Base-by-base conservation (phyloP, 352 stramenopile species). In the Globisporangium cystogenes region DNA sequence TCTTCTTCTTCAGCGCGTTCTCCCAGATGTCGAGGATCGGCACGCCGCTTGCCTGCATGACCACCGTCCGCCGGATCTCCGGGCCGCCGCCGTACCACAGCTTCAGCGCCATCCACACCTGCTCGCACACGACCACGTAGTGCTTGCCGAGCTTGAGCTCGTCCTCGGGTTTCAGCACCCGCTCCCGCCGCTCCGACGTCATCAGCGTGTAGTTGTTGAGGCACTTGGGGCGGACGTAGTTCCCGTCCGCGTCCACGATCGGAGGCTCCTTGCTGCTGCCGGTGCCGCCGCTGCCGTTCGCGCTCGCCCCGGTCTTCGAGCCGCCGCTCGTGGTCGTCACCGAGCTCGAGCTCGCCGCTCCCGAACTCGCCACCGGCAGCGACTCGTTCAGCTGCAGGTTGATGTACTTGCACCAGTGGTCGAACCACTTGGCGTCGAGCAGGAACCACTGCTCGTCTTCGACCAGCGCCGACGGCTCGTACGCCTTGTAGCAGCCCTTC, bases 61-160 rank as follows among this genome's bases (percentile, higher is more conserved):
- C 70, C 14, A 97, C 90, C n/a, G 75, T 79, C 6, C 91, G 76
- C 44, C 81, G 75, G 50, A 98, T 78, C 52, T 92, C 74, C 1
- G 92, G 92, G 0, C 87, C 90, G 24, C 88, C 92, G 35, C 87
- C 85, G 57, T 98, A 98, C 92, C 92, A 98, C 10, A 86, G 53
- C 53, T 97, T 93, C 7, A 97, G 67, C 27, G 78, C 86, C 61
- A 93, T 87, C 86, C 85, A 98, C 10, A 96, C 68, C 49, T 87
- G 78, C 55, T 93, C 85, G 23, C 71, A 77, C 26, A 98, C 79
- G 6, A 97, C 76, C 21, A 93, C 70, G 59, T 90, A 96, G 53
- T 97, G 84, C 31, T 86, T 84, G 1, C 76, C 82, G 8, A 79
- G 47, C 48, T 89, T 86, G 59, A 93, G 86, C 29, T 93, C 81